Percentiles rank a stretch among this genome's conserved stretches.
Evolutionary conservation across 2,329 filamentous ascomycete genomes (phyloP).

Genomic region (Teratosphaeriaceae sp.): DNA sequence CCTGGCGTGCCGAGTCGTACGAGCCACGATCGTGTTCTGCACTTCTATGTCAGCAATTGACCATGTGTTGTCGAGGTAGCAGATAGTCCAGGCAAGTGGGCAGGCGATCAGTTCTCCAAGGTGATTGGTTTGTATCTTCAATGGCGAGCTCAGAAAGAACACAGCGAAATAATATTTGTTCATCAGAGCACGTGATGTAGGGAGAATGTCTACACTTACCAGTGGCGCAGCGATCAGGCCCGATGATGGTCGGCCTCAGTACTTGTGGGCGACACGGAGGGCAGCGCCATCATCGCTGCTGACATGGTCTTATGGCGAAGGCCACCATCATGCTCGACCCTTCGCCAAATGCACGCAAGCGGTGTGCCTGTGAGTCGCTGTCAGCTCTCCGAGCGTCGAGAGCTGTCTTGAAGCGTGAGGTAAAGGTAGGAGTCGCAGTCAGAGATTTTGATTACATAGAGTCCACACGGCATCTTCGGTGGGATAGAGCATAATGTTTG

Average conservation of each 20-base stretch:
- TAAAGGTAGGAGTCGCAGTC: slow-evolving; percentile 2
- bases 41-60: no score
- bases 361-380: background rate
- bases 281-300: background rate
- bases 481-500: slow-evolving; percentile 5
- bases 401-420: background rate
- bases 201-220: background rate
- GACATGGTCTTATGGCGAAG: no score
- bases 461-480: slow-evolving; percentile 7
- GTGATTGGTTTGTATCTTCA: slow-evolving; percentile 56
- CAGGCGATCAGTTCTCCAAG: slow-evolving; percentile 56
- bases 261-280: background rate
- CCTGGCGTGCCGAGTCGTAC: no score
- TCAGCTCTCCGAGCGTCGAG: background rate
- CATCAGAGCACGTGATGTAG: slow-evolving; percentile 45
- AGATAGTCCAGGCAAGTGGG: no score
- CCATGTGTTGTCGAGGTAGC: no score
- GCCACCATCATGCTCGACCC: no score
- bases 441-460: slow-evolving; percentile 15
- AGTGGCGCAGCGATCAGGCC: slow-evolving; percentile 2
- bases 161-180: slow-evolving; percentile 55
- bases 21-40: no score
- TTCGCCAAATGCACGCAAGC: no score
- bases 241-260: no score
- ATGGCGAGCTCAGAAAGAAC: slow-evolving; percentile 55